Base-by-base conservation (phyloP, 495 filamentous ascomycete genomes). In the Lasiosphaeria ovina region DNA sequence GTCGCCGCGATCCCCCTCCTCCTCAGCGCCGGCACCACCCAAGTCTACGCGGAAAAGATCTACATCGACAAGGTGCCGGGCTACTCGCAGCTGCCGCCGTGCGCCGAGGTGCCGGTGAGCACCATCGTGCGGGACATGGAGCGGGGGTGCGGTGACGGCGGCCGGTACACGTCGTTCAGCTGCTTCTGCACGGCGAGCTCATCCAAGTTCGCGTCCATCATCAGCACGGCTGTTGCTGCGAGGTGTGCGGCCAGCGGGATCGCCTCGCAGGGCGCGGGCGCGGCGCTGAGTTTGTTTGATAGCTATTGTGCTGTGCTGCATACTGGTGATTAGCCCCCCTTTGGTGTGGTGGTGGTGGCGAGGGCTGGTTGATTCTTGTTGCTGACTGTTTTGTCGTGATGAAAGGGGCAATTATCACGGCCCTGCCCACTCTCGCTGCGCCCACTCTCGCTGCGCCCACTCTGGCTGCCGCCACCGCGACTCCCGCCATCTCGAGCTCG, bases 181-280 rank as follows among this genome's bases (percentile, higher is more conserved):
- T 70, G 67, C 51, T 67, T 70, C 55, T 70, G 65, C 59, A 61
- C 36, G 32, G 33, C 74, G 14, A 59, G 62, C 54, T 77, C 72
- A 49, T 64, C 42, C 57, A 54, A 58, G n/a, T 74, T 72, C 59
- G 45, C 12, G 6, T 49, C 17, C 4, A 17, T 47, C 31, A 63
- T 63, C 55, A 56, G 62, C 62, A 47, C 44, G 0, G 12, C 2
- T 5, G 12, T 47, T n/a, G 12, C 44, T 5, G 12, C 44, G 6
- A n/a, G 5, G 11, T 47, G 44, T n/a, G 8, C 12, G 12, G 8
- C 12, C 2, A 47, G 6, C 44, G 44, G 12, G 7, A 42, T 42
- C 12, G 12, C 7, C 16, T 14, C 44, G 6, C 16, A 5, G 5
- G 44, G 12, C 11, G 2, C 6, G 6, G 44, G 0, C 2, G 12